Base-by-base conservation (phyloP, 2,329 filamentous ascomycete species). In the Pleomassaria siparia region DNA sequence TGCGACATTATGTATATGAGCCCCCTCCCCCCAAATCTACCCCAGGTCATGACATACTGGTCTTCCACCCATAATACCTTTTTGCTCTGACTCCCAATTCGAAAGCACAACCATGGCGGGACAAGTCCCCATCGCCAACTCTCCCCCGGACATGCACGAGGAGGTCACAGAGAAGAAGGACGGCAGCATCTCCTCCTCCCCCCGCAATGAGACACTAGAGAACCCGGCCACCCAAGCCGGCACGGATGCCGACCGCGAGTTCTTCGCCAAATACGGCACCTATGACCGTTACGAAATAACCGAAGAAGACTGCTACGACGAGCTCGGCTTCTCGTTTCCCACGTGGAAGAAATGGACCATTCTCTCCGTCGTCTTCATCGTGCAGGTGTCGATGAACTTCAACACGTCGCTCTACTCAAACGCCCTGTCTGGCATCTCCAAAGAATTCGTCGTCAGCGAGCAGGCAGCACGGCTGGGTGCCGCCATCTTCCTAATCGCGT, bases 401-500 rank as follows among this genome's bases (percentile, higher is more conserved):
- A 82, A 82, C 62, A 78, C 80, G 0, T 79, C 76, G 6, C 68
- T 82, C 5, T 82, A 80, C 59, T 75, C 76, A 40, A 82, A 81
- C 47, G 79, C 74, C 0, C 70, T 81, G 18, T 56, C 52, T 43
- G 77, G 77, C 13, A 78, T 82, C 13, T 72, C 80, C 0, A 74
- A 84, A 16, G 79, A 90, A 51, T 94, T 88, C 55, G 56, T 72
- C 39, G 84, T 92, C 51, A 86, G 83, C 51, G 74, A 74, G 22
- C 86, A 89, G 67, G 83, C 80, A 3, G 88, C 85, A 4, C 82
- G 88, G 45, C 80, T 82, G 47, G 89, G 89, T 64, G 87, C 88
- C 49, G 86, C 88, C 73, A 82, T 91, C 53, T 94, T 92, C 73
- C 73, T 95, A 30, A 79, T 94, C 42, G 70, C 85, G 2, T 94